Evolutionary conservation across 2,329 filamentous ascomycete genomes (phyloP).

Genomic region (Trichocomaceae sp.): DNA sequence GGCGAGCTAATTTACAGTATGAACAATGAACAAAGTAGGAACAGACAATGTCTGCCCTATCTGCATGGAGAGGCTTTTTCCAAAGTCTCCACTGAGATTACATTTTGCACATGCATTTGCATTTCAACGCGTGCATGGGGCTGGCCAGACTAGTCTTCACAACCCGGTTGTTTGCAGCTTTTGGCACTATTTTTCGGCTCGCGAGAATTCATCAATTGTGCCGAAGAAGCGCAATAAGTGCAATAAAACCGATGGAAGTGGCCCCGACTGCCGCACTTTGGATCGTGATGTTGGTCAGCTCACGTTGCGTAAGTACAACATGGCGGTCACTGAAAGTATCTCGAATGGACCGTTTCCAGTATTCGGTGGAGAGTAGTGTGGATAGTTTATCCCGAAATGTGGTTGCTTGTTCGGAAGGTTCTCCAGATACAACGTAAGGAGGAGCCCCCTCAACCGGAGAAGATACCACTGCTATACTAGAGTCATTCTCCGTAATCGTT

Average conservation of each 20-base stretch:
- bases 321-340: conserved; percentile 62
- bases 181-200: not conserved
- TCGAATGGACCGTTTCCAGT: conserved; percentile 45
- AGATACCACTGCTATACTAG: not conserved
- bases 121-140: no score
- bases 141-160: not conserved
- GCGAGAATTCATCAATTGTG: conserved; percentile 28
- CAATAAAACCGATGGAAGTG: conserved; percentile 45
- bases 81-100: not conserved
- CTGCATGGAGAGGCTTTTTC: not conserved
- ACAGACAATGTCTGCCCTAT: not conserved
- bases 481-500: not conserved
- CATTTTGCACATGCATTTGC: not conserved
- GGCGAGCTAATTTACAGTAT: not conserved
- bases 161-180: not conserved
- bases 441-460: conserved; percentile 4
- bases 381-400: conserved; percentile 1
- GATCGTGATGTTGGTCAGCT: conserved; percentile 62
- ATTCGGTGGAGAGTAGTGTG: conserved; percentile 27
- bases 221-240: conserved; percentile 45
- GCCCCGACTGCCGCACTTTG: conserved; percentile 64
- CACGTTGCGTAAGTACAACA: conserved; percentile 59
- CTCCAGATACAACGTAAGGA: not conserved
- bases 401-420: not conserved
- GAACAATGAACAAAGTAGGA: not conserved